Evolutionary conservation across 192 early-diverging fungal genomes (phyloP).

Genomic region (Coemansia sp.): DNA sequence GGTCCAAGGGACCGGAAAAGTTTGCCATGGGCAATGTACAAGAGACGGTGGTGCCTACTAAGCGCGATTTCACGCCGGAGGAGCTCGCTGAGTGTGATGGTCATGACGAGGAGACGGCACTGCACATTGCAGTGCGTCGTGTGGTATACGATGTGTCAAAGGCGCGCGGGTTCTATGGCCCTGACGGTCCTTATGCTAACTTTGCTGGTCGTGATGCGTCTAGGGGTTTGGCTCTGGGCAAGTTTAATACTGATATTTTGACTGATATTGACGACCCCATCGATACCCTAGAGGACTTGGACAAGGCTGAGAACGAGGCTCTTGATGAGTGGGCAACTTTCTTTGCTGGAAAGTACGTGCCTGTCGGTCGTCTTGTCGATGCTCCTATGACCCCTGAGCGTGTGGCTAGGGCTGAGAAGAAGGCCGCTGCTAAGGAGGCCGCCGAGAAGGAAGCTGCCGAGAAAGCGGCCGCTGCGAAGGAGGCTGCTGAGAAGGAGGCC

Average conservation of each 20-base stretch:
- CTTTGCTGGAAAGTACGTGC: conserved; percentile 80
- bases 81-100: conserved; percentile 79
- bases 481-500: background rate
- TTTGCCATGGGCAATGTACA: conserved; percentile 43
- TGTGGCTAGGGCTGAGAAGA: conserved; percentile 1
- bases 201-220: conserved; percentile 98
- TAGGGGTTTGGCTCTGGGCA: conserved; percentile 85
- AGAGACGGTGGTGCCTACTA: conserved; percentile 21
- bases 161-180: conserved; percentile 88
- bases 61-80: conserved; percentile 74
- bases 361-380: conserved; percentile 70
- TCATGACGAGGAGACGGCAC: conserved; percentile 55
- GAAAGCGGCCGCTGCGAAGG: background rate
- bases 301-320: conserved; percentile 70
- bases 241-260: conserved; percentile 80
- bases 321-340: conserved; percentile 79
- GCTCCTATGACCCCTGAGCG: conserved; percentile 9
- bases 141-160: conserved; percentile 88
- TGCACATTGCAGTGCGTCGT: conserved; percentile 84
- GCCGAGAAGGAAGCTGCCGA: conserved; percentile 6
- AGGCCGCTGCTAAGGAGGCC: background rate
- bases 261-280: conserved; percentile 69
- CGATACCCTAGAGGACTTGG: conserved; percentile 80
- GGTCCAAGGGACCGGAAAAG: conserved; percentile 12
- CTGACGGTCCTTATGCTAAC: conserved; percentile 89